Evolutionary conservation across 1,284 basidiomycete genomes (phyloP).

Genomic region (Caloboletus firmus): DNA sequence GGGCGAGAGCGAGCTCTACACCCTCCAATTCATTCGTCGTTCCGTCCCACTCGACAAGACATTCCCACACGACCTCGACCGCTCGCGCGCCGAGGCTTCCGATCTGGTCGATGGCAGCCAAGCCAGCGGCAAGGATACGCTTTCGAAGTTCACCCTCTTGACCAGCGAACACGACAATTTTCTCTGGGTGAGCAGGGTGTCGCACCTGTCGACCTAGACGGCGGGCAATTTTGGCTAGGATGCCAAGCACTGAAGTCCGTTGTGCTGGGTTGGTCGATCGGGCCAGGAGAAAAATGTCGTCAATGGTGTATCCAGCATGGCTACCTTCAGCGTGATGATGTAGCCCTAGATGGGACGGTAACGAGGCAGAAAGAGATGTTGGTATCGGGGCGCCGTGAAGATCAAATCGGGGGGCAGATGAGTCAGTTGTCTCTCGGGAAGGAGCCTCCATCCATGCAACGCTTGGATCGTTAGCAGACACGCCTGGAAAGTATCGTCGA

Average conservation of each 20-base stretch:
- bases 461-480: slow-evolving; percentile 64
- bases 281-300: slow-evolving; percentile 82
- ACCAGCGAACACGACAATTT: slow-evolving; percentile 45
- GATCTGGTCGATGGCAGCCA: slow-evolving; percentile 63
- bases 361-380: slow-evolving; percentile 43
- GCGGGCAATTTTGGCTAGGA: slow-evolving; percentile 63
- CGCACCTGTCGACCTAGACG: slow-evolving; percentile 38
- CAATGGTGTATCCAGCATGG: slow-evolving; percentile 85
- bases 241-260: slow-evolving; percentile 76
- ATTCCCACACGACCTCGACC: slow-evolving; percentile 70
- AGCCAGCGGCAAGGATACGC: slow-evolving; percentile 63
- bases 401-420: slow-evolving; percentile 63
- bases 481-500: slow-evolving; percentile 78
- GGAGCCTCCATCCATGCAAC: slow-evolving; percentile 72
- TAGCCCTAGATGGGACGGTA: slow-evolving; percentile 83
- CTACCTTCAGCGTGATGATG: slow-evolving; percentile 85
- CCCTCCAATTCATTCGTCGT: slow-evolving; percentile 42
- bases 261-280: slow-evolving; percentile 85
- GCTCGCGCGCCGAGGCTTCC: slow-evolving; percentile 67
- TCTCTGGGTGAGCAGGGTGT: slow-evolving; percentile 28
- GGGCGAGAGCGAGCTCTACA: slow-evolving; percentile 40
- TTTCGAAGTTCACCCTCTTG: slow-evolving; percentile 47
- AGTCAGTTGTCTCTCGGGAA: slow-evolving; percentile 22
- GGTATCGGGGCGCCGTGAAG: slow-evolving; percentile 69
- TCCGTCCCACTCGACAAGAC: slow-evolving; percentile 61